A percentile compares a stretch with the other conserved stretches of the same genome.
Evolutionary conservation across 352 stramenopile genomes (phyloP).

Genomic region (Paralagenidium karlingii): DNA sequence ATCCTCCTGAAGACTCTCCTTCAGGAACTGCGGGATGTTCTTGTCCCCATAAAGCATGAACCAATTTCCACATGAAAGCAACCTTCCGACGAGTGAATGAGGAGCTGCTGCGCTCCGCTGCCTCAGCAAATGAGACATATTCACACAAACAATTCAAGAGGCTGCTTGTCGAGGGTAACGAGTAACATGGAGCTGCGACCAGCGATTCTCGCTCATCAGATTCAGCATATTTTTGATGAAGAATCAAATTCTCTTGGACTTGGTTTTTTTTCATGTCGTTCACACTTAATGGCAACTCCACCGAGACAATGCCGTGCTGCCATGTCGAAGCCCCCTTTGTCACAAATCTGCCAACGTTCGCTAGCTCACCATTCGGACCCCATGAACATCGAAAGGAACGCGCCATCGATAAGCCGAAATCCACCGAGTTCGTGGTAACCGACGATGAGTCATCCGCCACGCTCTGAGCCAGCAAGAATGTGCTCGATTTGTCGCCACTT

Average conservation of each 20-base stretch:
- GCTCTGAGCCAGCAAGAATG: constrained; percentile 43
- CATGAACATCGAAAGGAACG: constrained; percentile 75
- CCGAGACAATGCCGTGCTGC: no score
- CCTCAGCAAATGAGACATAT: constrained; percentile 36
- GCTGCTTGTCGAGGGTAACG: constrained; percentile 26
- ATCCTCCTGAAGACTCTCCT: neutral
- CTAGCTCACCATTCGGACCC: constrained; percentile 59
- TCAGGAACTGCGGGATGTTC: constrained; percentile 24
- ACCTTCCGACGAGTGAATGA: no score
- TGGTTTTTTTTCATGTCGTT: constrained; percentile 18
- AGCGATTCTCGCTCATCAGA: no score
- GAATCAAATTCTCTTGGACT: no score
- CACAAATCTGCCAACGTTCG: constrained; percentile 39
- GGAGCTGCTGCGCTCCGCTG: no score
- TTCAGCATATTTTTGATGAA: no score
- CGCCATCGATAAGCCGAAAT: constrained; percentile 59
- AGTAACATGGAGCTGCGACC: no score
- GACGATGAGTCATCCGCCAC: constrained; percentile 15
- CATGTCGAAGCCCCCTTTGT: no score
- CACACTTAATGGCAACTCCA: constrained; percentile 37
- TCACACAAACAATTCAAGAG: constrained; percentile 46
- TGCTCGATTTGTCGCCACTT: constrained; percentile 29
- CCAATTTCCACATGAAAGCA: constrained; percentile 68
- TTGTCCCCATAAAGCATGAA: constrained; percentile 66
- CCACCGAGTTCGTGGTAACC: constrained; percentile 43